These are phyloP conservation scores for Chaetomium tenue DNA, from an alignment of 495 filamentous ascomycete species.

Conservation along the genomic window DNA sequence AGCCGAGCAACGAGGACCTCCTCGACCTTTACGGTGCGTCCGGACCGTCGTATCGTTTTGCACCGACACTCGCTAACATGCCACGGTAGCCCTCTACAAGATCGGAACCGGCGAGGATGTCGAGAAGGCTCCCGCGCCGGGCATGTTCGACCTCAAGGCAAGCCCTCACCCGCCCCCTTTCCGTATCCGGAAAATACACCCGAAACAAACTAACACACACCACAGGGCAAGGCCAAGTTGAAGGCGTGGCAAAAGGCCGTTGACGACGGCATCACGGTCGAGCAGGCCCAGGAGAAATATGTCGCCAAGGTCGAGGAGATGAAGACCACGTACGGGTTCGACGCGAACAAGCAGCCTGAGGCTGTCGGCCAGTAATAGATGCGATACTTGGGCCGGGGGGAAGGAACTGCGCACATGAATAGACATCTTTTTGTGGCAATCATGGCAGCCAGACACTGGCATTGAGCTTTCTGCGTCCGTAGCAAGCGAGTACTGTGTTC, in stretches of 20 bases:
- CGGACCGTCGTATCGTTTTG: neutral
- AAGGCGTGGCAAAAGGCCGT: conserved; percentile 66
- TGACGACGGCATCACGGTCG: conserved; percentile 54
- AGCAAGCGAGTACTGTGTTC: conserved; percentile 18
- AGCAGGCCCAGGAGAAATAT: conserved; percentile 72
- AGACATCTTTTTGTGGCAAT: neutral
- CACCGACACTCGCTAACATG: neutral
- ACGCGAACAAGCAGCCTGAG: conserved; percentile 55
- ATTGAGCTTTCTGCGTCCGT: conserved; percentile 1
- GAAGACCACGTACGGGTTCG: conserved; percentile 66
- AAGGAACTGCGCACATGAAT: neutral
- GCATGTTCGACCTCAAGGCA: conserved; percentile 60
- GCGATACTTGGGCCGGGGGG: neutral
- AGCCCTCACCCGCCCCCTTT: conserved; percentile 1
- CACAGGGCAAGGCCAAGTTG: conserved; percentile 74
- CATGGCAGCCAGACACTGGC: neutral
- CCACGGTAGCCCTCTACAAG: conserved; percentile 51
- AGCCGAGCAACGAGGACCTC: conserved; percentile 57
- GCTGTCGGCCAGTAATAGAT: conserved; percentile 42
- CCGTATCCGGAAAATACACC: neutral
- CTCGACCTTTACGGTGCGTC: conserved; percentile 52
- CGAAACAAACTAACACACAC: conserved; percentile 15
- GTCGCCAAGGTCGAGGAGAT: conserved; percentile 65
- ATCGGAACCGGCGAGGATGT: conserved; percentile 51
- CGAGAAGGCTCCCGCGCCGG: conserved; percentile 42